phyloP scores from a whole-genome alignment of 2,329 filamentous ascomycete genomes.

The Calonectria pseudoreteaudii region DNA sequence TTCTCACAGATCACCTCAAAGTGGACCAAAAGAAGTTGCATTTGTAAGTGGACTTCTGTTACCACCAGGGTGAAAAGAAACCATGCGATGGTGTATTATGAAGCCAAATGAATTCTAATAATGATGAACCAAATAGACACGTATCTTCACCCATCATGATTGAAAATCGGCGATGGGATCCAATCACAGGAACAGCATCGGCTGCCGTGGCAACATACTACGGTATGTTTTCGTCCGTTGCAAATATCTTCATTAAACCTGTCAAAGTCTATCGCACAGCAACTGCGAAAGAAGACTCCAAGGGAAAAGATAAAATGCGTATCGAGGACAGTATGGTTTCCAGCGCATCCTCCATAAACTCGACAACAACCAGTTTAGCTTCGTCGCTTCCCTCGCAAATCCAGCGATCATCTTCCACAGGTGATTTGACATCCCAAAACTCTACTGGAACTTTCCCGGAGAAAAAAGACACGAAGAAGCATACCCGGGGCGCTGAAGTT shows the following conservation, averaged over 20 bases:
- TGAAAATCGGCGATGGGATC: conserved; percentile 31
- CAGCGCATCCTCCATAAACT: not conserved
- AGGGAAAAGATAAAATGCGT: not conserved
- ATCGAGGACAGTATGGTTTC: not conserved
- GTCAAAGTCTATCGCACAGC: conserved; percentile 26
- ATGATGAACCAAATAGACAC: not conserved
- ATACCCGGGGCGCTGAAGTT: not conserved
- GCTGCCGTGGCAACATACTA: conserved; percentile 1
- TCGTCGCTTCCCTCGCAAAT: not conserved
- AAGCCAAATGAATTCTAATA: not conserved
- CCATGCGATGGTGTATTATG: no score
- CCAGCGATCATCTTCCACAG: not conserved
- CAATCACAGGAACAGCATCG: conserved; percentile 19
- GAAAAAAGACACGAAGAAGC: not conserved
- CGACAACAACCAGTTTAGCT: not conserved
- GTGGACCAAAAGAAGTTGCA: conserved; percentile 23
- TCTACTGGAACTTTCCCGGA: not conserved
- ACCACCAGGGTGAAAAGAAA: no score
- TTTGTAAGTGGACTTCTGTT: not conserved
- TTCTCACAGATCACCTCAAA: conserved; percentile 7
- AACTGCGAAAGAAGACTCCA: not conserved
- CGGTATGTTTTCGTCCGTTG: conserved; percentile 7
- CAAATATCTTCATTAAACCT: conserved; percentile 22
- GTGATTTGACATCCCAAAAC: not conserved
- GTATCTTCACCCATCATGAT: conserved; percentile 11